phyloP scores from a whole-genome alignment of 2,329 filamentous ascomycete genomes.

The Periconia sp. region DNA sequence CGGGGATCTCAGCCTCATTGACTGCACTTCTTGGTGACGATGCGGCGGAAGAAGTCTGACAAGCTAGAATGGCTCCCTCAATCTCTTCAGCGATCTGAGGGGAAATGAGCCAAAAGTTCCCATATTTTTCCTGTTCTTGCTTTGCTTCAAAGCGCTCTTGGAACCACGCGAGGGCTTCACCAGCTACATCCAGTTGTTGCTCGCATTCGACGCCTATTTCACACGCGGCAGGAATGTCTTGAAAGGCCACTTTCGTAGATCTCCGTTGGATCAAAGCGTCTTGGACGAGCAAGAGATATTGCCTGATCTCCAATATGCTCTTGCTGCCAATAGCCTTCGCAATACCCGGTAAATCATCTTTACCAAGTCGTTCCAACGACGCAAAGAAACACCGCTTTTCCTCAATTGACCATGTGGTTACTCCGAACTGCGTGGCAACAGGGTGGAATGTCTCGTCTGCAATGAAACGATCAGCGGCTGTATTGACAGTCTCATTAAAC shows the following conservation, averaged over 20 bases:
- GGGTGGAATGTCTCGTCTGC: constrained; percentile 9
- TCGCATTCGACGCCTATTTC: constrained; percentile 74
- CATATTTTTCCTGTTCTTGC: constrained; percentile 66
- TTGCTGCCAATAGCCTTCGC: constrained; percentile 71
- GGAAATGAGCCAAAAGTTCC: constrained; percentile 69
- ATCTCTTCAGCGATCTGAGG: constrained; percentile 44
- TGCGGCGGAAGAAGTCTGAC: constrained; percentile 23
- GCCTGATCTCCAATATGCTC: constrained; percentile 72
- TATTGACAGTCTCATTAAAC: constrained; percentile 38
- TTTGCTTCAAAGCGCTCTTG: constrained; percentile 69
- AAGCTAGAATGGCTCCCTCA: constrained; percentile 29
- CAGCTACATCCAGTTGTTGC: constrained; percentile 69
- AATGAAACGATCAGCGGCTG: constrained; percentile 24
- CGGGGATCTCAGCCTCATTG: background rate
- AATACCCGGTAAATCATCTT: constrained; percentile 67
- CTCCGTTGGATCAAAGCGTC: constrained; percentile 50
- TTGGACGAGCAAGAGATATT: constrained; percentile 71
- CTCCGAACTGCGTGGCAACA: constrained; percentile 67
- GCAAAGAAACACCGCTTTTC: constrained; percentile 78
- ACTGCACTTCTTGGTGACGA: constrained; percentile 11
- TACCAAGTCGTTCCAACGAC: constrained; percentile 68
- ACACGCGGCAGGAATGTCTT: constrained; percentile 71
- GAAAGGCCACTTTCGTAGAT: constrained; percentile 46
- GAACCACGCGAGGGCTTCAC: constrained; percentile 67
- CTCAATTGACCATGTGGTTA: constrained; percentile 69